These are phyloP conservation scores for Verticillium longisporum DNA, from an alignment of 2,329 filamentous ascomycete genomes.

Conservation along the genomic window DNA sequence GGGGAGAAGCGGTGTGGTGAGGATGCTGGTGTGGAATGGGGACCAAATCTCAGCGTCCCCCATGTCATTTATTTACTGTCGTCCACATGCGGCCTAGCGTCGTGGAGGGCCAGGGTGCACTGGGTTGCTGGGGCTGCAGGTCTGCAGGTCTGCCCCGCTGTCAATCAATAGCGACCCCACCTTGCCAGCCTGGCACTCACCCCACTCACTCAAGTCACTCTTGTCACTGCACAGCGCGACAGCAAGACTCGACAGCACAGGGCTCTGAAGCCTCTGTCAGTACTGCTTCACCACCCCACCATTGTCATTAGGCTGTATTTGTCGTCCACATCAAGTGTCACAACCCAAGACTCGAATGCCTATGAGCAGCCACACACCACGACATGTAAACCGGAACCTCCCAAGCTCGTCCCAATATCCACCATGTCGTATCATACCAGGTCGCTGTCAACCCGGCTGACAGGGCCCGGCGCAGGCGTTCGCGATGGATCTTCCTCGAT, in stretches of 20 bases:
- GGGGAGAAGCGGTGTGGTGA: conserved; percentile 3
- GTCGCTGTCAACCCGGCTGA: conserved; percentile 56
- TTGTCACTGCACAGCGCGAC: background rate
- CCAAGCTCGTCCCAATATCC: conserved; percentile 5
- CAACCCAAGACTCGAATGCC: background rate
- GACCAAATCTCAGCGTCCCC: conserved; percentile 9
- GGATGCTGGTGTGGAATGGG: conserved; percentile 5
- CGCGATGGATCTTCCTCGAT: conserved; percentile 30
- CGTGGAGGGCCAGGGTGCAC: background rate
- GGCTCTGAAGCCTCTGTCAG: background rate
- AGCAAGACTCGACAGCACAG: too few relatives aligned
- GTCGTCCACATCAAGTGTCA: too few relatives aligned
- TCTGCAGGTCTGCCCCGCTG: background rate
- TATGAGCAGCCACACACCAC: background rate
- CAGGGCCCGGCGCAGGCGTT: conserved; percentile 49
- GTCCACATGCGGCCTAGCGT: conserved; percentile 8
- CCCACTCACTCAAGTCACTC: too few relatives aligned
- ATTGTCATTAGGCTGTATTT: background rate
- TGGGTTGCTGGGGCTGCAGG: conserved; percentile 9
- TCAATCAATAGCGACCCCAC: background rate
- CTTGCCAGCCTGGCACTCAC: background rate
- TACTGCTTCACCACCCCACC: background rate
- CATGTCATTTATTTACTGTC: conserved; percentile 13
- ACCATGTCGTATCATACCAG: conserved; percentile 51
- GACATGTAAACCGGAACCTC: background rate